These are phyloP conservation scores for Pichia sp. DNA, from an alignment of 1,139 yeast species.

Conservation along the genomic window DNA sequence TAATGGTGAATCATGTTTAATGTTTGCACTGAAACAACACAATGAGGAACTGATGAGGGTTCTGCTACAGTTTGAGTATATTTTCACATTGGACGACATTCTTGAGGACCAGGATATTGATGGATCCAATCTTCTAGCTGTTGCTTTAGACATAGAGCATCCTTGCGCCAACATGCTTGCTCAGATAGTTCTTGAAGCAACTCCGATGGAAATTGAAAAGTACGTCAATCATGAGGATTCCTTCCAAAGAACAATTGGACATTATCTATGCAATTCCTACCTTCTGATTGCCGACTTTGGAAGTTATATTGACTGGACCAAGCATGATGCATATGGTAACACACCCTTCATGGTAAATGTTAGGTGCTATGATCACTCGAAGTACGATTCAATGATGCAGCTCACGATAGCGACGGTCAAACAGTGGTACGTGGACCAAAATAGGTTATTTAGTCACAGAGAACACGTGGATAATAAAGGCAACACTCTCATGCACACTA, in stretches of 20 bases:
- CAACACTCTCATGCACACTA: slow-evolving; percentile 68
- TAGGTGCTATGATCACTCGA: slow-evolving; percentile 73
- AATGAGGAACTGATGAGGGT: slow-evolving; percentile 38
- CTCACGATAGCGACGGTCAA: slow-evolving; percentile 41
- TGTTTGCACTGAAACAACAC: slow-evolving; percentile 43
- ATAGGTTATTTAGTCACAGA: slow-evolving; percentile 34
- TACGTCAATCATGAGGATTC: slow-evolving; percentile 49
- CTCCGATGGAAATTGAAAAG: slow-evolving; percentile 27
- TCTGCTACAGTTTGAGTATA: slow-evolving; percentile 38
- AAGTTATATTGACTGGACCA: slow-evolving; percentile 56
- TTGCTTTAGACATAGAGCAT: slow-evolving; percentile 53
- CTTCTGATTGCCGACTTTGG: slow-evolving; percentile 52
- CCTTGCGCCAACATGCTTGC: slow-evolving; percentile 41
- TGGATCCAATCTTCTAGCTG: slow-evolving; percentile 47
- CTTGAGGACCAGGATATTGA: slow-evolving; percentile 52
- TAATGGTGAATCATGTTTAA: slow-evolving; percentile 62
- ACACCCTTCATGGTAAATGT: slow-evolving; percentile 76
- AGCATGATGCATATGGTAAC: slow-evolving; percentile 59
- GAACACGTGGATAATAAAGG: slow-evolving; percentile 71
- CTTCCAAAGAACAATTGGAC: slow-evolving; percentile 58
- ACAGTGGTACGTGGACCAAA: slow-evolving; percentile 31
- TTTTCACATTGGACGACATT: slow-evolving; percentile 61
- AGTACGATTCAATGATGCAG: slow-evolving; percentile 46
- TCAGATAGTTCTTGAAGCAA: slow-evolving; percentile 40
- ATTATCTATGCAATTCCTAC: slow-evolving; percentile 59